A percentile compares a stretch with the other conserved stretches of the same genome.
Conservation (phyloP, 2,329 filamentous ascomycete species). For the Daldinia eschscholtzii region DNA sequence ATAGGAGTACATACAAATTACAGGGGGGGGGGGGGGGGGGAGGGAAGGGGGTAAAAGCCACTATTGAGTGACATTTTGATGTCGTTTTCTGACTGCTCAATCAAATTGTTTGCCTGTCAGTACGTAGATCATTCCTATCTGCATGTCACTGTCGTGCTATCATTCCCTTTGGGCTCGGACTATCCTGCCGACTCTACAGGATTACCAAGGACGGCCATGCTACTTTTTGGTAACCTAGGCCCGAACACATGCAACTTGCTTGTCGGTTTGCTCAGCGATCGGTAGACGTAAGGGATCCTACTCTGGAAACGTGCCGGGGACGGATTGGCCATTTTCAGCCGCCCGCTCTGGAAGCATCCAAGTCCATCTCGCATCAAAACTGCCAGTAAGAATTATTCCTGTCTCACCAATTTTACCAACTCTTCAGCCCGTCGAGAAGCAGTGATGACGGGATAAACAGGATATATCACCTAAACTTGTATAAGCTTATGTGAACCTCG, state of each 20-base stretch:
- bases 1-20: not conserved
- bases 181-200: conserved; percentile 13
- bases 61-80: not conserved
- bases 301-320: conserved; percentile 31
- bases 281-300: conserved; percentile 32
- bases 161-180: conserved; percentile 14
- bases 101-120: not conserved
- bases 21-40: not conserved
- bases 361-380: conserved; percentile 18
- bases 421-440: not conserved
- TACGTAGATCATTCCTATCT: conserved; percentile 17
- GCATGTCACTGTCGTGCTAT: not conserved
- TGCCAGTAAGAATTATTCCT: conserved; percentile 37
- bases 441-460: conserved; percentile 25
- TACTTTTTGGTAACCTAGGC: conserved; percentile 15
- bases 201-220: not conserved
- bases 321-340: conserved; percentile 34
- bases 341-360: conserved; percentile 3
- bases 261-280: conserved; percentile 31
- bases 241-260: conserved; percentile 30
- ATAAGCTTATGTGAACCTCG: conserved; percentile 17
- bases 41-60: not conserved
- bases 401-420: conserved; percentile 17
- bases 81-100: not conserved
- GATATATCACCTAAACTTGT: conserved; percentile 1